Evolutionary conservation across 2,329 filamentous ascomycete genomes (phyloP), one percentile per base, ranked within the genome.

Genomic region (Fusarium tricinctum): DNA sequence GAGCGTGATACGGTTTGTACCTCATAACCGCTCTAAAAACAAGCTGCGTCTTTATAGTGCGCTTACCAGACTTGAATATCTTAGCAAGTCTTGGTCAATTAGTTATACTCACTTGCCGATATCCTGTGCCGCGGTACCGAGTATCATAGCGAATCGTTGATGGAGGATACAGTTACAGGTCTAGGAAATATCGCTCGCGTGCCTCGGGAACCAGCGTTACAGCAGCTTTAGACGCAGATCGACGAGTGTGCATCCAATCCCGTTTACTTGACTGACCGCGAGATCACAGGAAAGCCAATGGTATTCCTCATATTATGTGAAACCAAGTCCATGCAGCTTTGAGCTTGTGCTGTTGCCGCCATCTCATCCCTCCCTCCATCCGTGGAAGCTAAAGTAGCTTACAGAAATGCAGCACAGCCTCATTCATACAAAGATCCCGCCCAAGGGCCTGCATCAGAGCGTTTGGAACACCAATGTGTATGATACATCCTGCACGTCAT

Each of bases 321-420:
- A 57, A 67, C 47, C 46, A 44, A 60, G 23, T 48, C 48, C 56
- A 69, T 66, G 60, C 65, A 46, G 28, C 35, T 51, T 33, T 14
- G 14, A 63, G 28, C 33, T 17, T 55, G 19, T 55, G 17, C 52
- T 40, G 49, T 69, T 66, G 44, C 54, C 59, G 59, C 59, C 43
- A 48, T 63, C 20, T 32, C 39, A 46, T 60, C 38, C 23, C 51
- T 68, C 26, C 26, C 26, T 26, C 64, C 59, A 65, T 53, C 50
- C 53, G 54, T 55, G 30, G 45, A 54, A n/a, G 43, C 44, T 57
- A 59, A 22, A 23, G 39, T 28, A 10, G 28, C 42, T 44, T 30
- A 43, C 20, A 52, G 46, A 53, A 53, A 22, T 54, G 61, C 52
- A 69, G 61, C 61, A 69, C 52, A 69, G 66, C 66, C 66, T 69